Evolutionary conservation across 345 rosid species (phyloP).

Genomic region (Noccaea bulbosa): DNA sequence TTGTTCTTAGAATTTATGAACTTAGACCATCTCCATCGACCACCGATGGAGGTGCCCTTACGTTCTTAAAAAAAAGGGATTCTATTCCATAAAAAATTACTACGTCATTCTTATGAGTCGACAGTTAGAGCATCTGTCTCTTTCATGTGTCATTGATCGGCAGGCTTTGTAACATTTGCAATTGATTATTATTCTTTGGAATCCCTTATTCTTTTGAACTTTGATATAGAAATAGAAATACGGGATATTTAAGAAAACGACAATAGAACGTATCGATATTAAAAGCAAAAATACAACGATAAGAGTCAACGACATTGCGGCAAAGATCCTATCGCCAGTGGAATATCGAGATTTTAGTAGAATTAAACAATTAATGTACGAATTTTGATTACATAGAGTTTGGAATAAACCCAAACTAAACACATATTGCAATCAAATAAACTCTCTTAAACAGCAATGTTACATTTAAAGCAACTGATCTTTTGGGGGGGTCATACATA

Average conservation of each 20-base stretch:
- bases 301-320: slow-evolving; percentile 7
- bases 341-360: not conserved
- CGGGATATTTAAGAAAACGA: not conserved
- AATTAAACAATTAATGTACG: not conserved
- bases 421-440: slow-evolving; percentile 4
- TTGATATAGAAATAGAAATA: not conserved
- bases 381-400: not conserved
- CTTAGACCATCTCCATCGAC: too few species aligned
- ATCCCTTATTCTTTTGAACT: not conserved
- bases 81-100: not conserved
- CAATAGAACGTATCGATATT: not conserved
- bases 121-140: too few species aligned
- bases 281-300: not conserved
- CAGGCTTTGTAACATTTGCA: not conserved
- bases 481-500: not conserved
- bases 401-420: not conserved
- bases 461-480: not conserved
- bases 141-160: not conserved
- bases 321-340: slow-evolving; percentile 16
- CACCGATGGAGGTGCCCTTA: too few species aligned
- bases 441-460: not conserved
- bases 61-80: not conserved
- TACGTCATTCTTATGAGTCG: too few species aligned
- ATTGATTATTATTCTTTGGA: not conserved
- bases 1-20: not conserved